These are phyloP conservation scores for Ampelomyces quisqualis DNA, from an alignment of 2,329 filamentous ascomycete genomes.

Conservation along the genomic window DNA sequence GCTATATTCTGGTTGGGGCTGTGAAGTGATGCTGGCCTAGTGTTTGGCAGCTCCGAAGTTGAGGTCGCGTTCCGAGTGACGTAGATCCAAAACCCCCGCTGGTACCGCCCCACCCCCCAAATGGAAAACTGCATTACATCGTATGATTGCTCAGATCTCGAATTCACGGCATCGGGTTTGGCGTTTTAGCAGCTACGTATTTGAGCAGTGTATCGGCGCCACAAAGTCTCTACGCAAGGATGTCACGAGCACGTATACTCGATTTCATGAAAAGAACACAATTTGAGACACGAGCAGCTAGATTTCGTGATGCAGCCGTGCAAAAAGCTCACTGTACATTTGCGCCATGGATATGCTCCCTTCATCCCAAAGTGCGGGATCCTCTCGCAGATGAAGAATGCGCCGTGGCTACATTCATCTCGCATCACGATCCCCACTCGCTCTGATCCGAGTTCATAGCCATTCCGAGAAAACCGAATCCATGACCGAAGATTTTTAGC, in stretches of 20 bases:
- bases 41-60: slow-evolving; percentile 15
- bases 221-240: too few species aligned
- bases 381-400: slow-evolving; percentile 32
- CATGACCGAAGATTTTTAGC: slow-evolving; percentile 39
- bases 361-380: slow-evolving; percentile 42
- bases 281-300: slow-evolving; percentile 30
- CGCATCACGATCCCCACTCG: slow-evolving; percentile 31
- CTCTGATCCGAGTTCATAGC: slow-evolving; percentile 47
- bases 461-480: slow-evolving; percentile 40
- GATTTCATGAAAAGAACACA: background rate
- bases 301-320: slow-evolving; percentile 37
- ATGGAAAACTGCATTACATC: too few species aligned
- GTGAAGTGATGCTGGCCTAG: slow-evolving; percentile 4
- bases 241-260: background rate
- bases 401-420: slow-evolving; percentile 32
- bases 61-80: slow-evolving; percentile 29
- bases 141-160: too few species aligned
- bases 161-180: too few species aligned
- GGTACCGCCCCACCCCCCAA: too few species aligned
- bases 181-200: too few species aligned
- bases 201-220: too few species aligned
- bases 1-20: slow-evolving; percentile 8
- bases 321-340: slow-evolving; percentile 41
- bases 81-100: too few species aligned
- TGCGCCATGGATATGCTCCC: slow-evolving; percentile 46